These are phyloP conservation scores for Vigna trinervia DNA, from an alignment of 306 rosid species.

Conservation along the genomic window DNA sequence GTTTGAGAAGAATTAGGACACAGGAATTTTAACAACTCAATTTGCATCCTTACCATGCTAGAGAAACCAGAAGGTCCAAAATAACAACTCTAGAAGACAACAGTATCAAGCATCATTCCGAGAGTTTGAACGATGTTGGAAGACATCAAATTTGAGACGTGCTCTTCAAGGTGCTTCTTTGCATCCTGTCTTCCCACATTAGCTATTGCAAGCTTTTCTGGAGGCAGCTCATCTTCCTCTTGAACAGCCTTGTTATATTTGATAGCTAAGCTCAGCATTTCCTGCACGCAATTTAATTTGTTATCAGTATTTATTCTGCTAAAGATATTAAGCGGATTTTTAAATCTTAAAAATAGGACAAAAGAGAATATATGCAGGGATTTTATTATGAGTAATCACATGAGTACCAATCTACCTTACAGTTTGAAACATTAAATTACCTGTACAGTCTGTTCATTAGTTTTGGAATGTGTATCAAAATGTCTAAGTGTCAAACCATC, in stretches of 20 bases:
- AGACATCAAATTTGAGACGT: slow-evolving; percentile 91
- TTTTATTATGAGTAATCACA: background rate
- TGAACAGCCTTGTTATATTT: slow-evolving; percentile 96
- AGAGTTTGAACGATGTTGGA: slow-evolving; percentile 90
- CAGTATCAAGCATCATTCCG: slow-evolving; percentile 94
- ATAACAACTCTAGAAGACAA: slow-evolving; percentile 69
- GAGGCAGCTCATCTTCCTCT: slow-evolving; percentile 93
- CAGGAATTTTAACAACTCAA: background rate
- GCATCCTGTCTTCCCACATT: slow-evolving; percentile 98
- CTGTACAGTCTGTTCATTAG: slow-evolving; percentile 91
- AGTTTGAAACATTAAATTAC: slow-evolving; percentile 47
- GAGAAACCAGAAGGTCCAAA: slow-evolving; percentile 25
- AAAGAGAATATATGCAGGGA: background rate
- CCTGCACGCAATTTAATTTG: slow-evolving; percentile 57
- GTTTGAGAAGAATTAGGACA: slow-evolving; percentile 9
- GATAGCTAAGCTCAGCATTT: slow-evolving; percentile 75
- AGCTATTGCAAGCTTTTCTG: slow-evolving; percentile 92
- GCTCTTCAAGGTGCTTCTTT: slow-evolving; percentile 96
- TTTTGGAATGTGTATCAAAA: slow-evolving; percentile 86
- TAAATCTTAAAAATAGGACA: slow-evolving; percentile 20
- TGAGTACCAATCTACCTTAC: background rate
- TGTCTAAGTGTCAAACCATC: slow-evolving; percentile 84
- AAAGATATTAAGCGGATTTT: background rate
- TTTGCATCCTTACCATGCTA: background rate
- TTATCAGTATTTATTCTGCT: background rate